phyloP scores from a whole-genome alignment of 1,139 yeast species.

The Geotrichum reessii region DNA sequence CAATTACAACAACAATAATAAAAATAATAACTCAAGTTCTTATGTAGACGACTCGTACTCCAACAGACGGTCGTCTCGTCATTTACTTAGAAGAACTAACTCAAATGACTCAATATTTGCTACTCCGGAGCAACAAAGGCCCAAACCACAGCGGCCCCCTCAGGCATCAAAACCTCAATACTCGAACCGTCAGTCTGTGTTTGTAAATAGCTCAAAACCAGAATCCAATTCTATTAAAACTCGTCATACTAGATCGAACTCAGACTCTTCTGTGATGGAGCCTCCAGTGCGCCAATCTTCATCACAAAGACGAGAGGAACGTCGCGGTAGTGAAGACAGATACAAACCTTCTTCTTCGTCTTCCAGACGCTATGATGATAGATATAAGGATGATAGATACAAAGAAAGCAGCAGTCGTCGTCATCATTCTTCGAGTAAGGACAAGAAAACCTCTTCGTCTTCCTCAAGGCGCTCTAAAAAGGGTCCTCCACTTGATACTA shows the following conservation, averaged over 20 bases:
- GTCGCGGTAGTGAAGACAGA: conserved; percentile 9
- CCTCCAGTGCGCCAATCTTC: conserved; percentile 16
- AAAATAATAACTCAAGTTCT: not conserved
- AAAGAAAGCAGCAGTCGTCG: conserved; percentile 6
- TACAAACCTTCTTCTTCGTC: conserved; percentile 3
- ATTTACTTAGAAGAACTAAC: conserved; percentile 13
- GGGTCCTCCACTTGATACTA: conserved; percentile 63
- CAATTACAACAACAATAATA: not conserved
- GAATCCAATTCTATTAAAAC: conserved; percentile 1
- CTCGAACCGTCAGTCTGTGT: conserved; percentile 2
- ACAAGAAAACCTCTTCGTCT: conserved; percentile 12
- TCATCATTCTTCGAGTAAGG: not conserved
- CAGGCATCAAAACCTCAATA: conserved; percentile 6
- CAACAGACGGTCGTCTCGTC: conserved; percentile 5
- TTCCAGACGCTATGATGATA: not conserved
- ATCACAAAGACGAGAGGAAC: conserved; percentile 10
- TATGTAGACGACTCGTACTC: not conserved
- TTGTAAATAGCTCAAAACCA: not conserved
- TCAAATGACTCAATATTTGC: conserved; percentile 18
- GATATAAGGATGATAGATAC: conserved; percentile 9
- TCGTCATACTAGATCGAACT: conserved; percentile 25
- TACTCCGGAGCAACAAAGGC: conserved; percentile 7
- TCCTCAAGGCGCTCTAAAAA: conserved; percentile 34
- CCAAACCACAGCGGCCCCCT: conserved; percentile 7
- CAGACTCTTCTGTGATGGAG: conserved; percentile 30